Percentiles rank a stretch among this genome's conserved stretches.
Conservation (phyloP, 495 filamentous ascomycete species). For the Aspergillus baeticus region DNA sequence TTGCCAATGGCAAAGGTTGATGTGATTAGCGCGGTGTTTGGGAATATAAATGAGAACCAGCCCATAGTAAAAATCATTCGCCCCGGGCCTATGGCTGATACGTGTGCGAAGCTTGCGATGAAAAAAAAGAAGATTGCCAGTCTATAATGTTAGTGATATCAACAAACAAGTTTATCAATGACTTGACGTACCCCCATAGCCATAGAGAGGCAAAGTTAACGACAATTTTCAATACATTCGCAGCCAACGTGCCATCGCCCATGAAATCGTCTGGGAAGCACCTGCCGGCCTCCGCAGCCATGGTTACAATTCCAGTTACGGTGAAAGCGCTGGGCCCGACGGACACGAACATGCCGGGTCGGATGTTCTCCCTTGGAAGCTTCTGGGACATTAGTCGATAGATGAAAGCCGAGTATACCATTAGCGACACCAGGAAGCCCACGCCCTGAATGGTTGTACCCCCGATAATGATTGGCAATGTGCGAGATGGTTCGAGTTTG, state of each 20-base stretch:
- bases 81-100: constrained; percentile 62
- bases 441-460: constrained; percentile 77
- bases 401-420: constrained; percentile 83
- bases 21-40: constrained; percentile 75
- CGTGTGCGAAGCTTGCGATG: constrained; percentile 72
- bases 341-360: constrained; percentile 83
- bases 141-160: constrained; percentile 28
- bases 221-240: constrained; percentile 52
- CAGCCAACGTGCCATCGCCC: constrained; percentile 57
- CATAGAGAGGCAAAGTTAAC: constrained; percentile 66
- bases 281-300: constrained; percentile 48
- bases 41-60: constrained; percentile 87
- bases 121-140: constrained; percentile 86
- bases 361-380: constrained; percentile 69
- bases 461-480: constrained; percentile 66
- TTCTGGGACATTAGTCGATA: constrained; percentile 93
- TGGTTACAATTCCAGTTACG: constrained; percentile 62
- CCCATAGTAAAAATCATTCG: constrained; percentile 80
- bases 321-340: constrained; percentile 82
- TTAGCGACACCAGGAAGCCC: constrained; percentile 79
- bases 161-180: not conserved
- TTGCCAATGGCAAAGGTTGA: constrained; percentile 71
- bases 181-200: constrained; percentile 66
- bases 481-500: constrained; percentile 40
- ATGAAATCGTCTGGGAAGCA: constrained; percentile 55